Percentiles rank a stretch among this genome's conserved stretches.
Conservation (phyloP, 352 stramenopile species). For the Globisporangium mamillatum region DNA sequence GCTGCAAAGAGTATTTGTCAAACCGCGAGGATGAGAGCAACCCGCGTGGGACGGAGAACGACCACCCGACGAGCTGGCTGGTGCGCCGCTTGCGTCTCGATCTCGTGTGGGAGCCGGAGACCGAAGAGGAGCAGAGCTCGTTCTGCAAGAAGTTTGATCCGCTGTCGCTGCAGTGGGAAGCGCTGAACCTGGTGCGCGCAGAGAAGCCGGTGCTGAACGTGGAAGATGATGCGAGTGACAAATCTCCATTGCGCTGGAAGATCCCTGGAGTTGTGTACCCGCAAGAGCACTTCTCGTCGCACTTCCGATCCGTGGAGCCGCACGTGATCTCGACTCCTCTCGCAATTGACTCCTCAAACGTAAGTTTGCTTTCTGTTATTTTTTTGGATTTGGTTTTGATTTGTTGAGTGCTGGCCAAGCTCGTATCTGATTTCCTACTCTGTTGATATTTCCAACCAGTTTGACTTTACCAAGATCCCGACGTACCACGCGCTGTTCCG, state of each 20-base stretch:
- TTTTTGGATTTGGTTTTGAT: not conserved
- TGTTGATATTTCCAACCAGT: constrained; percentile 17
- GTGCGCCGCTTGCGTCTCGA: constrained; percentile 65
- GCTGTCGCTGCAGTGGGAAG: constrained; percentile 57
- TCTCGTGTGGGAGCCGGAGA: constrained; percentile 63
- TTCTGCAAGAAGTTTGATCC: constrained; percentile 66
- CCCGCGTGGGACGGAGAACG: constrained; percentile 34
- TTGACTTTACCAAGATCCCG: constrained; percentile 61
- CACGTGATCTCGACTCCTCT: constrained; percentile 40
- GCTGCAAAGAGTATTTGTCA: constrained; percentile 68
- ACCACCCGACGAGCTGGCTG: constrained; percentile 59
- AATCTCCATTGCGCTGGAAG: constrained; percentile 37
- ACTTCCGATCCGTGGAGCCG: constrained; percentile 34
- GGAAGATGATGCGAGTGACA: constrained; percentile 6
- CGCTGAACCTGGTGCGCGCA: constrained; percentile 42
- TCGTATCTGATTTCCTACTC: not conserved
- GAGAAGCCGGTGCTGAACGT: constrained; percentile 6
- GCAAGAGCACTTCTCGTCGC: constrained; percentile 46
- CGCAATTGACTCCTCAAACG: constrained; percentile 47
- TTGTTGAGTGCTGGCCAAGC: not conserved
- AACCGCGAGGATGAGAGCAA: constrained; percentile 65
- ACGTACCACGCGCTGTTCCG: constrained; percentile 67
- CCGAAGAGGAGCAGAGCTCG: constrained; percentile 42
- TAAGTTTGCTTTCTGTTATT: constrained; percentile 16
- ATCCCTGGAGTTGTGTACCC: constrained; percentile 52